Base-by-base conservation (phyloP, 768 basidiomycete species). In the Hortiboletus campestris region DNA sequence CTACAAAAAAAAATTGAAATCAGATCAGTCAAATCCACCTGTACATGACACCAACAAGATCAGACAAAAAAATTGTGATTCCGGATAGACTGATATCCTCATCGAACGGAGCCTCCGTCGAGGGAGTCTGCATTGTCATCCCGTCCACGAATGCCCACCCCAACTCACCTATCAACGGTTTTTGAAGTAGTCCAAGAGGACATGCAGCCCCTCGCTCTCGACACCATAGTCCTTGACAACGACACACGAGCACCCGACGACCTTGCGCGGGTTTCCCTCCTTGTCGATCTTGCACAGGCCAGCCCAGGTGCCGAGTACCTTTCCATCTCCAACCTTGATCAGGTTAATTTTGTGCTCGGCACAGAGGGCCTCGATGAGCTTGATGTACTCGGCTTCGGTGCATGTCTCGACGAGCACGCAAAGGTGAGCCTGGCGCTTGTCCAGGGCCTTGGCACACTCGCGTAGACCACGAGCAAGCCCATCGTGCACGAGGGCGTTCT, bases 241-340 rank as follows among this genome's bases (percentile, higher is more conserved):
- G 67, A 98, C 96, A 67, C 91, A 93, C 67, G 83, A 88, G 80
- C 91, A 93, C 52, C 89, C 88, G 50, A 94, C 92, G 69, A 98
- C 80, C 82, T 98, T 98, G 73, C 96, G 83, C 46, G 96, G 90
- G 79, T 97, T 98, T 63, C 96, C 96, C 80, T 98, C 96, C 68
- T 93, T 86, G 80, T 99, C 96, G 74, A 98, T 95, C 84, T 99
- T 99, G 88, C 96, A 98, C 59, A 99, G 84, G 70, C 96, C 95
- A 65, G 93, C 94, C 96, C 96, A 98, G 64, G 89, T 92, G 35
- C 96, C 96, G 69, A 99, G 89, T 63, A 96, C 85, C 79, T 99
- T 99, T 70, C 93, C 89, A 75, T 98, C 96, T 67, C 91, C 91
- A 63, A 95, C 92, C 80, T 98, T 98, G 91, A 99, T 98, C 62